Conservation (phyloP, 116 monocot species). For the Cymodocea nodosa region DNA sequence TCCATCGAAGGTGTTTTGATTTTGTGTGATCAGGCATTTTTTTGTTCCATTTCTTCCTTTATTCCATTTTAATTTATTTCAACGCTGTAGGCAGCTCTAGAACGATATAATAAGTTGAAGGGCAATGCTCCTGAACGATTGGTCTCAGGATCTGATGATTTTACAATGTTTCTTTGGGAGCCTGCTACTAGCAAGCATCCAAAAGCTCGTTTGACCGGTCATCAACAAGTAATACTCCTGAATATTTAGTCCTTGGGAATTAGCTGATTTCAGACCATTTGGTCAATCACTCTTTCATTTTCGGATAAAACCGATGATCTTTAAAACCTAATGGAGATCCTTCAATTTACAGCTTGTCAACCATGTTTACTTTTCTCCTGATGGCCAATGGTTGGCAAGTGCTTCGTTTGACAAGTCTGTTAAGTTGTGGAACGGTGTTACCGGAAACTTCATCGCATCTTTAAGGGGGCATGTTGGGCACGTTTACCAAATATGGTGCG, state of each 20-base stretch:
- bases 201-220: slow-evolving; percentile 85
- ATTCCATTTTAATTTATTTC: slow-evolving; percentile 5
- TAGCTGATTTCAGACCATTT: neutral
- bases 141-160: slow-evolving; percentile 97
- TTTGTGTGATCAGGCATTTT: no score
- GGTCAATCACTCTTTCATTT: neutral
- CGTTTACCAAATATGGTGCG: slow-evolving; percentile 89
- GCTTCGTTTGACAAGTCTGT: slow-evolving; percentile 99
- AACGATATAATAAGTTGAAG: slow-evolving; percentile 74
- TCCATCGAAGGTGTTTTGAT: no score
- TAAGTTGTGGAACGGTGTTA: slow-evolving; percentile 94
- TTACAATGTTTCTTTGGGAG: slow-evolving; percentile 94
- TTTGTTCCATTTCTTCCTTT: neutral
- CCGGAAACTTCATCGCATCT: slow-evolving; percentile 61
- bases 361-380: slow-evolving; percentile 98
- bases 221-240: slow-evolving; percentile 53
- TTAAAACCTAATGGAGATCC: neutral
- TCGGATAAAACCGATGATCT: neutral
- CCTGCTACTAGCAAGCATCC: slow-evolving; percentile 68
- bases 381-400: slow-evolving; percentile 97
- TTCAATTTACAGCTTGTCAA: slow-evolving; percentile 75
- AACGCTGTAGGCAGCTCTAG: slow-evolving; percentile 53
- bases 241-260: neutral
- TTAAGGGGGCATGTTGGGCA: slow-evolving; percentile 94
- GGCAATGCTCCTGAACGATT: slow-evolving; percentile 85